These are phyloP conservation scores for Nicotiana otophora DNA, from an alignment of 257 asterid genomes.

Conservation along the genomic window DNA sequence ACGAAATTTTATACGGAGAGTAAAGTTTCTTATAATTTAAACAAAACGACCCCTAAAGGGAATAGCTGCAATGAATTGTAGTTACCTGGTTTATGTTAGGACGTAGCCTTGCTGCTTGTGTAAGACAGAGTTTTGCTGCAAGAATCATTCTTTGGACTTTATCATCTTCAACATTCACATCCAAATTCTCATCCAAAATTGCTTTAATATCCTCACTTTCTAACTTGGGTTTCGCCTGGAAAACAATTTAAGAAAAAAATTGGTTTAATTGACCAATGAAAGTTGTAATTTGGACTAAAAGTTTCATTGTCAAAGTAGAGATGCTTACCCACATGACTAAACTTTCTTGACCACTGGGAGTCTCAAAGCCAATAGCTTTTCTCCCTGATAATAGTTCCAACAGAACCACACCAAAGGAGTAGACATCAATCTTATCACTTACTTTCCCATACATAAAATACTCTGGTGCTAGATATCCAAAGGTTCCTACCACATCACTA, in stretches of 20 bases:
- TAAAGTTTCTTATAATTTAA: too few relatives aligned
- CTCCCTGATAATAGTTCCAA: conserved; percentile 85
- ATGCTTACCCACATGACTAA: conserved; percentile 86
- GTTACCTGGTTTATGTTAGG: conserved; percentile 73
- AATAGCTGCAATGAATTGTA: neutral
- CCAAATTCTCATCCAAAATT: conserved; percentile 64
- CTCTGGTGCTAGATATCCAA: conserved; percentile 98
- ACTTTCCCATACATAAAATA: conserved; percentile 95
- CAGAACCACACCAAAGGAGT: conserved; percentile 91
- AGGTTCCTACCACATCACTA: conserved; percentile 86
- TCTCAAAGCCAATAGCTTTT: conserved; percentile 68
- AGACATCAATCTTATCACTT: conserved; percentile 89
- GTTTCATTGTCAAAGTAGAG: neutral
- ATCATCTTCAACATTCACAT: conserved; percentile 35
- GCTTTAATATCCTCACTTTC: conserved; percentile 50
- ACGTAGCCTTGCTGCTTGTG: conserved; percentile 82
- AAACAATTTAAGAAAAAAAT: neutral
- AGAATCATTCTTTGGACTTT: conserved; percentile 62
- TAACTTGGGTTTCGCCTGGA: conserved; percentile 73
- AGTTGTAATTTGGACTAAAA: neutral
- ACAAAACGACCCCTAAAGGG: too few relatives aligned
- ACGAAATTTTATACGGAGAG: neutral
- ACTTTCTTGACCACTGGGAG: conserved; percentile 66
- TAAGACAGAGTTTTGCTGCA: conserved; percentile 72
- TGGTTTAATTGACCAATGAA: neutral